Percentiles rank a stretch among this genome's conserved stretches.
These are phyloP conservation scores for Plectosphaerella plurivora DNA, from an alignment of 2,329 filamentous ascomycete genomes.

Conservation along the genomic window DNA sequence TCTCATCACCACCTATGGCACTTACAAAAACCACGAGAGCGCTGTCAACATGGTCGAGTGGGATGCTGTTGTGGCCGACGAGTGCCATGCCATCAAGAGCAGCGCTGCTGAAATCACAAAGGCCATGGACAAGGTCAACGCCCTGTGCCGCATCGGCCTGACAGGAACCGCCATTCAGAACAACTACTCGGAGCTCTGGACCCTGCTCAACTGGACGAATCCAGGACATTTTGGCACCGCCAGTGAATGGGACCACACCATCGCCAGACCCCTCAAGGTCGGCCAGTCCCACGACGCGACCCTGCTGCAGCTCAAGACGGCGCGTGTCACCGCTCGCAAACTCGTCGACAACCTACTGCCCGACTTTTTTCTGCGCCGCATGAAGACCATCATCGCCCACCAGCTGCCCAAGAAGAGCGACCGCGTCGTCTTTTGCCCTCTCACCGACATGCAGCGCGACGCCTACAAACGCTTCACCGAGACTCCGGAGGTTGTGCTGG, in stretches of 20 bases:
- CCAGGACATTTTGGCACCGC: conserved; percentile 65
- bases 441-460: conserved; percentile 74
- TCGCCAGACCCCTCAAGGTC: conserved; percentile 74
- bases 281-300: conserved; percentile 94
- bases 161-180: conserved; percentile 98
- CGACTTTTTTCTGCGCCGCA: conserved; percentile 82
- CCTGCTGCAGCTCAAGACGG: conserved; percentile 72
- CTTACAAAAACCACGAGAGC: conserved; percentile 74
- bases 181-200: conserved; percentile 96
- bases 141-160: conserved; percentile 85
- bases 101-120: conserved; percentile 70
- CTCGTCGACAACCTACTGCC: conserved; percentile 85
- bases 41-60: conserved; percentile 79
- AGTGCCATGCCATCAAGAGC: conserved; percentile 89
- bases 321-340: conserved; percentile 76
- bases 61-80: conserved; percentile 93
- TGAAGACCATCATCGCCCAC: conserved; percentile 88
- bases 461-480: conserved; percentile 83
- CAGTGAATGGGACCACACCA: conserved; percentile 71
- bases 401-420: conserved; percentile 95
- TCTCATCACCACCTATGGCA: conserved; percentile 90
- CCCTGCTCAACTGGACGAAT: conserved; percentile 91
- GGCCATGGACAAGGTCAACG: conserved; percentile 86
- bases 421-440: conserved; percentile 87
- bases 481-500: conserved; percentile 63